phyloP scores from a whole-genome alignment of 106 monocot species.

The Agapanthus africanus region DNA sequence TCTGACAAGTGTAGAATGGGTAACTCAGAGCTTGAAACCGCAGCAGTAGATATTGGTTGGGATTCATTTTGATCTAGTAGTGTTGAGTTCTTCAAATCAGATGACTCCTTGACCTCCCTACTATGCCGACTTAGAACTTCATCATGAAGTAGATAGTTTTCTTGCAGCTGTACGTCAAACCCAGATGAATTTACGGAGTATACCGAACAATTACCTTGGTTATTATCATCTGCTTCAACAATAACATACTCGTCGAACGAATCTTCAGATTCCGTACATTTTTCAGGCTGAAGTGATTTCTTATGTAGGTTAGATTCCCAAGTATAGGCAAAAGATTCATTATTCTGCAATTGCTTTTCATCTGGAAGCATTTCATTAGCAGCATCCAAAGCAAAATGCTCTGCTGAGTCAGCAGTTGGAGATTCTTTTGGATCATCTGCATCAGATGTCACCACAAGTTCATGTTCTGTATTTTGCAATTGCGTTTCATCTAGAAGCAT shows the following conservation, averaged over 20 bases:
- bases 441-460: background rate
- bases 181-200: constrained; percentile 11
- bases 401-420: constrained; percentile 1
- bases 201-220: background rate
- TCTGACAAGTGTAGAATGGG: constrained; percentile 6
- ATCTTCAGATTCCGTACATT: too few relatives aligned
- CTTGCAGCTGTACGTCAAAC: constrained; percentile 13
- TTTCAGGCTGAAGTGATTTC: constrained; percentile 1
- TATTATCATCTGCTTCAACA: constrained; percentile 3
- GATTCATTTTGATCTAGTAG: constrained; percentile 8
- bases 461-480: constrained; percentile 8
- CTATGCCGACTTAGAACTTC: constrained; percentile 14
- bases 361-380: background rate
- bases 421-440: background rate
- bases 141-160: constrained; percentile 18
- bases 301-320: constrained; percentile 4
- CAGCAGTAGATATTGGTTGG: background rate
- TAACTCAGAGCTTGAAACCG: constrained; percentile 7
- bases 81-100: constrained; percentile 8
- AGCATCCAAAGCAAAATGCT: background rate
- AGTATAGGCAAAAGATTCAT: constrained; percentile 6
- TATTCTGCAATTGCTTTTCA: constrained; percentile 1
- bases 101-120: constrained; percentile 7
- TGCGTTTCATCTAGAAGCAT: background rate
- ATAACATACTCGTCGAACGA: constrained; percentile 4